Evolutionary conservation across 495 filamentous ascomycete genomes (phyloP), one percentile per base, ranked within the genome.

Genomic region (Penicillium manginii): DNA sequence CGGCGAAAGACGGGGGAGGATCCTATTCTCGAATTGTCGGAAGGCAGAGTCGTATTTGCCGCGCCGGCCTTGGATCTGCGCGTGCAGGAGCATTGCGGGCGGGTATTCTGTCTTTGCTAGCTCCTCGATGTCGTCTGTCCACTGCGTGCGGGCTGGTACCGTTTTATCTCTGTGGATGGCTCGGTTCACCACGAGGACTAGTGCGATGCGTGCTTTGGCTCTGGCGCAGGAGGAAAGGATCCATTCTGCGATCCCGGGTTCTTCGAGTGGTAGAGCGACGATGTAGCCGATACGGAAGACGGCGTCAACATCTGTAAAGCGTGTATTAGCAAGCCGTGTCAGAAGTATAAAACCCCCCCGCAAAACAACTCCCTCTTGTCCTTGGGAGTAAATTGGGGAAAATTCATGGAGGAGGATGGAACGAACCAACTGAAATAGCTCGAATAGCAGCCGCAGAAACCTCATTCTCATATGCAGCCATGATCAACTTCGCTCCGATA

Each of bases 1-100:
- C 14, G 74, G 65, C 9, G 50, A 35, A 9, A 72, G 53, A 9
- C 43, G 53, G 3, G 59, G 55, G 15, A 73, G 39, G 2, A 78
- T 60, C 21, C 69, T 56, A 4, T 62, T 22, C 5, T 73, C 58
- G 4, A 73, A 50, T 2, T 77, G 52, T 2, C 52, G n/a, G 3
- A 67, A 29, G 3, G 68, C 74, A 11, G 68, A 57, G 4, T 53
- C 26, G 21, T 61, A 60, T 8, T 68, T 29, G 1, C 66, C 65
- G 5, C 63, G 67, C 22, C 51, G 45, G 15, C 59, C 59, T 1
- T 74, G 63, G 8, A 74, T 52, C 11, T 72, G 62, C 7, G 69
- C 74, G 9, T 72, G 68, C 4, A 75, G 18, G 14, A 67, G 21
- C 52, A 79, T 67, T 1, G 75, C 74, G 2, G 62, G 56, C 0